Conservation (phyloP, 169 alveolate genomes). For the Cystoisospora suis region DNA sequence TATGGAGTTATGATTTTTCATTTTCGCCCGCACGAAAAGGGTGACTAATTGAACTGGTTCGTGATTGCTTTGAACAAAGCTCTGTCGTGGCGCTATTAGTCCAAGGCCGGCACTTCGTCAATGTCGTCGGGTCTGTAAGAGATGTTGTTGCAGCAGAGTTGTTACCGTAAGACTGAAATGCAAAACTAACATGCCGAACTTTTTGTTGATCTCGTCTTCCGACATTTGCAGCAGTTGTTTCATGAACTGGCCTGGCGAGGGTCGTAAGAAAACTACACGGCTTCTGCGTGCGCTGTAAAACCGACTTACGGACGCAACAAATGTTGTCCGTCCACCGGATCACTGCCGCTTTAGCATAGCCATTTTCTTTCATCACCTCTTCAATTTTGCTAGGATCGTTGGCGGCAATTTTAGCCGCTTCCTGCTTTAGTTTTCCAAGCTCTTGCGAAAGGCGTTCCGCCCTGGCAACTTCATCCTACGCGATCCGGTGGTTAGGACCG, state of each 20-base stretch:
- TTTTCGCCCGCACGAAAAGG: too few relatives aligned
- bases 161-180: too few relatives aligned
- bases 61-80: too few relatives aligned
- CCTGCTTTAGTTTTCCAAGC: not conserved
- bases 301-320: constrained; percentile 30
- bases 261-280: not conserved
- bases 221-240: constrained; percentile 34
- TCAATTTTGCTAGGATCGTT: not conserved
- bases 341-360: constrained; percentile 29
- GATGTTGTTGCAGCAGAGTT: too few relatives aligned
- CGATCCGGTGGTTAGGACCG: too few relatives aligned
- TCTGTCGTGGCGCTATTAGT: too few relatives aligned
- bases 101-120: too few relatives aligned
- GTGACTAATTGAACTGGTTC: too few relatives aligned
- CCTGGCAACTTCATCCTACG: not conserved
- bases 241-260: constrained; percentile 44
- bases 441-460: not conserved
- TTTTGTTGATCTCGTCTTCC: constrained; percentile 36
- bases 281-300: not conserved
- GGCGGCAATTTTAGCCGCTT: not conserved
- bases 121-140: too few relatives aligned
- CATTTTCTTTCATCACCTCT: constrained; percentile 21
- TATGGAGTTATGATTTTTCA: too few relatives aligned
- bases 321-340: constrained; percentile 59
- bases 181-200: constrained; percentile 40